These are phyloP conservation scores for Diaporthe vaccinii DNA, from an alignment of 2,329 filamentous ascomycete genomes.

Conservation along the genomic window DNA sequence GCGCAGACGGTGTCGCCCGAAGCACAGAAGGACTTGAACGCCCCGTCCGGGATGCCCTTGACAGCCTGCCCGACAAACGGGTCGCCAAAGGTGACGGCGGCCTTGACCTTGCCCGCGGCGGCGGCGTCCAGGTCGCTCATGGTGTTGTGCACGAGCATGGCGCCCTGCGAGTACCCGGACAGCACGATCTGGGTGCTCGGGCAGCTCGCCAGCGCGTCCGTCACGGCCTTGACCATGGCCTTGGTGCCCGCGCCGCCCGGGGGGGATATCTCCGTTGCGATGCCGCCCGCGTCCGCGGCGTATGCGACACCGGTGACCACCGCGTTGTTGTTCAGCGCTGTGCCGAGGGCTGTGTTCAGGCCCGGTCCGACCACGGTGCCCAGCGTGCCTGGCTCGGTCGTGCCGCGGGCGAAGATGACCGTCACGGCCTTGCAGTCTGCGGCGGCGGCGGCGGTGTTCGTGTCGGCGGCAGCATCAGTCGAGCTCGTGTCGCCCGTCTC, in stretches of 20 bases:
- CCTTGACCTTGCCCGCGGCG: slow-evolving; percentile 39
- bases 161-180: slow-evolving; percentile 54
- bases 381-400: slow-evolving; percentile 46
- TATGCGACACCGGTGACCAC: slow-evolving; percentile 48
- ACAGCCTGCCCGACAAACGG: slow-evolving; percentile 36
- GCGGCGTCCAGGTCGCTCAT: slow-evolving; percentile 42
- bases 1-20: slow-evolving; percentile 37
- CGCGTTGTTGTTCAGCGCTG: slow-evolving; percentile 38
- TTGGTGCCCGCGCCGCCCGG: slow-evolving; percentile 60
- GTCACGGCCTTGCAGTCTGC: slow-evolving; percentile 41
- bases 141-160: slow-evolving; percentile 49
- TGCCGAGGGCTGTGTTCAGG: slow-evolving; percentile 42
- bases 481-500: not conserved
- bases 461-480: not conserved
- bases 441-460: not conserved
- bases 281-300: slow-evolving; percentile 44
- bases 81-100: slow-evolving; percentile 49
- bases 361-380: slow-evolving; percentile 46
- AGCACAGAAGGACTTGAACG: slow-evolving; percentile 41
- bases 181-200: slow-evolving; percentile 57
- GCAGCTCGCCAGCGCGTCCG: slow-evolving; percentile 50
- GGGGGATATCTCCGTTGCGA: slow-evolving; percentile 36
- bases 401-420: slow-evolving; percentile 49
- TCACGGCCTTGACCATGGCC: slow-evolving; percentile 55
- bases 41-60: slow-evolving; percentile 1